phyloP scores from a whole-genome alignment of 1,139 yeast species.

The Kodamaea arcana region DNA sequence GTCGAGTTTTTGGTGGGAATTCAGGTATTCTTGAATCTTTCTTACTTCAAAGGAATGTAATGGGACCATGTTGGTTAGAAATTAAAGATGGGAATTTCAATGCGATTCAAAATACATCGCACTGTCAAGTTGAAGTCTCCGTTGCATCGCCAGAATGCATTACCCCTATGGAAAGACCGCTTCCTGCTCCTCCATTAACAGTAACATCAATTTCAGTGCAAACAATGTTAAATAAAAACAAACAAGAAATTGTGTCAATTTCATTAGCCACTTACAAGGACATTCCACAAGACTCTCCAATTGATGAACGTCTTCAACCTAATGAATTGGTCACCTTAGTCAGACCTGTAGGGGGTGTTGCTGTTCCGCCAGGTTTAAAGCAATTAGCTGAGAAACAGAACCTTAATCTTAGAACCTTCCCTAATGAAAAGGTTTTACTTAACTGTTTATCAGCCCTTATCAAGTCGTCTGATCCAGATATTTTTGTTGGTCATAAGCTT shows the following conservation, averaged over 20 bases:
- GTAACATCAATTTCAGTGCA: constrained; percentile 75
- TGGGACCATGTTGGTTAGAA: constrained; percentile 98
- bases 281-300: constrained; percentile 71
- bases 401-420: constrained; percentile 51
- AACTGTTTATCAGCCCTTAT: constrained; percentile 70
- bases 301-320: constrained; percentile 52
- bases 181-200: constrained; percentile 60
- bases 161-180: constrained; percentile 39
- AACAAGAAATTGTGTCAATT: constrained; percentile 84
- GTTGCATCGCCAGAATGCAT: constrained; percentile 49
- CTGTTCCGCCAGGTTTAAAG: constrained; percentile 73
- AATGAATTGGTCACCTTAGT: constrained; percentile 62
- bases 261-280: constrained; percentile 66
- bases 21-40: constrained; percentile 79
- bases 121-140: constrained; percentile 74
- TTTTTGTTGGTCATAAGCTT: constrained; percentile 80
- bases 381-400: constrained; percentile 51
- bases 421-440: constrained; percentile 70
- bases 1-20: constrained; percentile 75
- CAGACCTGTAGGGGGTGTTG: constrained; percentile 61
- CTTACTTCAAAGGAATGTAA: constrained; percentile 73
- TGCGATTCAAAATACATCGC: constrained; percentile 63
- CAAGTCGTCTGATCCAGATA: constrained; percentile 81
- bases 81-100: constrained; percentile 60
- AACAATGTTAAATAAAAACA: constrained; percentile 73